Conservation (phyloP, 2,329 filamentous ascomycete species). For the Penicillium sp. region DNA sequence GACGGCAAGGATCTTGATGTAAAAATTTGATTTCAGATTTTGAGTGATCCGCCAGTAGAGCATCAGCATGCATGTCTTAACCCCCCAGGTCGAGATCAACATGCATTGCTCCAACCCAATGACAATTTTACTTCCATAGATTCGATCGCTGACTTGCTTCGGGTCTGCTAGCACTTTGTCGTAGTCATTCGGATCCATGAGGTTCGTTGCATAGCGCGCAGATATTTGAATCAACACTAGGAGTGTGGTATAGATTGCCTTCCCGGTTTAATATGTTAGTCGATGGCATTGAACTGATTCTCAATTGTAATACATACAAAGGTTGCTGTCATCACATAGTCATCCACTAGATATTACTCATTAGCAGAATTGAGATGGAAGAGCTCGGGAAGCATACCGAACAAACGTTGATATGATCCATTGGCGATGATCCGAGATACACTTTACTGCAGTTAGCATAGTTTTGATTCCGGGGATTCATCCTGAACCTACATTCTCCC, state of each 20-base stretch:
- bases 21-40: conserved; percentile 35
- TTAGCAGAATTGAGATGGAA: neutral
- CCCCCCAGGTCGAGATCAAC: conserved; percentile 50
- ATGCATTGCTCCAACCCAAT: conserved; percentile 52
- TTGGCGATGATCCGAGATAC: conserved; percentile 29
- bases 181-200: conserved; percentile 39
- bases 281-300: neutral
- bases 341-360: conserved; percentile 29
- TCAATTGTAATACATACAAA: conserved; percentile 33
- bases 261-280: neutral
- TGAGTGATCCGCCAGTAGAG: conserved; percentile 51
- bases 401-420: conserved; percentile 30
- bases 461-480: neutral
- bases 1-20: conserved; percentile 41
- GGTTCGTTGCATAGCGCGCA: conserved; percentile 38
- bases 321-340: conserved; percentile 39
- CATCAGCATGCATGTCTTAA: conserved; percentile 53
- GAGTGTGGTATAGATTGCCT: conserved; percentile 38
- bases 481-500: conserved; percentile 30
- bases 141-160: conserved; percentile 43
- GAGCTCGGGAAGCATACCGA: conserved; percentile 19
- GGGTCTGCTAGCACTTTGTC: conserved; percentile 33
- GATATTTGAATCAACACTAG: conserved; percentile 41
- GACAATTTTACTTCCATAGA: conserved; percentile 51
- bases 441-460: conserved; percentile 16